Evolutionary conservation across 148 eudicot genomes (phyloP).

Genomic region (Nepenthes gracilis): DNA sequence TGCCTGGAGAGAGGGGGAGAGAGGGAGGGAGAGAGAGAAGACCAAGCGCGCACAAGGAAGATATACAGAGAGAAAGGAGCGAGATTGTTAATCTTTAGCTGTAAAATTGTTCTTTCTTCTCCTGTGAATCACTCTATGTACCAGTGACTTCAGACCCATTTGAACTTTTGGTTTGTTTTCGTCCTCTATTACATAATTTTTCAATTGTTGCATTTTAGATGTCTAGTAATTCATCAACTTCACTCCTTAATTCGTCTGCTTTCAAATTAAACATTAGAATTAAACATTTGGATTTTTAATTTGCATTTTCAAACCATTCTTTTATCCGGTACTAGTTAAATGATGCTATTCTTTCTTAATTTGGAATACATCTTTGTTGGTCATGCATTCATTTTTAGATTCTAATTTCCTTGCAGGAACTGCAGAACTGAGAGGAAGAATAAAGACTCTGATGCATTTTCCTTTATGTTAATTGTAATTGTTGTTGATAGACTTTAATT

Average conservation of each 20-base stretch:
- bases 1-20: neutral
- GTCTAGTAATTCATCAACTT: neutral
- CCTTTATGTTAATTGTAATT: too few species aligned
- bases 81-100: conserved; percentile 11
- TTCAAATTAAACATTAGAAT: neutral
- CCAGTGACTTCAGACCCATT: conserved; percentile 8
- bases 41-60: neutral
- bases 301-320: conserved; percentile 2
- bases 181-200: neutral
- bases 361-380: neutral
- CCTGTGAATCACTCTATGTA: neutral
- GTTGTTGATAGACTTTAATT: too few species aligned
- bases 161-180: neutral
- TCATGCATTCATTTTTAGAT: too few species aligned
- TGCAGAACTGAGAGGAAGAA: too few species aligned
- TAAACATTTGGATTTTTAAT: neutral
- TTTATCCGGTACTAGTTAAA: neutral
- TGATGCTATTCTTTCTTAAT: conserved; percentile 2
- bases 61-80: neutral
- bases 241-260: neutral
- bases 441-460: too few species aligned
- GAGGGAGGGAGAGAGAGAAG: conserved; percentile 1
- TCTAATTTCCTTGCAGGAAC: too few species aligned
- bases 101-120: conserved; percentile 5
- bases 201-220: neutral